These are phyloP conservation scores for Aspergillus cejpii DNA, from an alignment of 2,329 filamentous ascomycete genomes.

Conservation along the genomic window DNA sequence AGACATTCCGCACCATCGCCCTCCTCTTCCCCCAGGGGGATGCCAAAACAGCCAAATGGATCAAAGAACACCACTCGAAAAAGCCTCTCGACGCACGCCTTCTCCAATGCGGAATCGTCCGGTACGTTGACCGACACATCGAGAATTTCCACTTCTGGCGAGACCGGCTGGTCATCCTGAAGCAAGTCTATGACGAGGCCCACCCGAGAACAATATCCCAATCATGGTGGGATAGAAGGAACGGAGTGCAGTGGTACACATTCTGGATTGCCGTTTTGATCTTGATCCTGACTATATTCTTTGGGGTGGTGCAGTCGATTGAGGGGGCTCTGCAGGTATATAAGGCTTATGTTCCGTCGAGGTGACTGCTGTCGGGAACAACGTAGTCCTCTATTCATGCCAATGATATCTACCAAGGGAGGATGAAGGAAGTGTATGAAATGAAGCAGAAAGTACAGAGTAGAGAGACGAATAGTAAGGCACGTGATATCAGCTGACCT, in stretches of 20 bases:
- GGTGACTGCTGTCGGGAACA: too few species aligned
- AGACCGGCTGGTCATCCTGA: constrained; percentile 40
- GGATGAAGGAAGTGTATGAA: too few species aligned
- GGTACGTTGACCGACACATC: constrained; percentile 11
- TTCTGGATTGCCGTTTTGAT: constrained; percentile 45
- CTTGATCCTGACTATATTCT: constrained; percentile 34
- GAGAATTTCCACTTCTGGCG: constrained; percentile 38
- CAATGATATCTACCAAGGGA: too few species aligned
- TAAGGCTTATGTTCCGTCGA: constrained; percentile 12
- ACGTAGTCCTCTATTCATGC: too few species aligned
- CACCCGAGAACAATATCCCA: constrained; percentile 28
- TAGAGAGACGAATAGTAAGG: too few species aligned
- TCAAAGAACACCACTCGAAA: too few species aligned
- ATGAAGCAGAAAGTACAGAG: too few species aligned
- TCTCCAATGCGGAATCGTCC: neutral
- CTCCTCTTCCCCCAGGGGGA: neutral
- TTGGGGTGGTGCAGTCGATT: constrained; percentile 40
- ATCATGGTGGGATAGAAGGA: constrained; percentile 40
- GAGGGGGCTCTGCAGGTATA: constrained; percentile 42
- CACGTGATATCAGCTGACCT: too few species aligned
- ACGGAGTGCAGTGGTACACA: constrained; percentile 40
- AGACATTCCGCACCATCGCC: neutral
- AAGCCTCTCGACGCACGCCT: too few species aligned
- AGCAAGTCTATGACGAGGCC: constrained; percentile 40
- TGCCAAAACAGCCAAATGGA: neutral